Conservation (phyloP, 495 filamentous ascomycete genomes). For the Pseudomonodictys pantanalensis region DNA sequence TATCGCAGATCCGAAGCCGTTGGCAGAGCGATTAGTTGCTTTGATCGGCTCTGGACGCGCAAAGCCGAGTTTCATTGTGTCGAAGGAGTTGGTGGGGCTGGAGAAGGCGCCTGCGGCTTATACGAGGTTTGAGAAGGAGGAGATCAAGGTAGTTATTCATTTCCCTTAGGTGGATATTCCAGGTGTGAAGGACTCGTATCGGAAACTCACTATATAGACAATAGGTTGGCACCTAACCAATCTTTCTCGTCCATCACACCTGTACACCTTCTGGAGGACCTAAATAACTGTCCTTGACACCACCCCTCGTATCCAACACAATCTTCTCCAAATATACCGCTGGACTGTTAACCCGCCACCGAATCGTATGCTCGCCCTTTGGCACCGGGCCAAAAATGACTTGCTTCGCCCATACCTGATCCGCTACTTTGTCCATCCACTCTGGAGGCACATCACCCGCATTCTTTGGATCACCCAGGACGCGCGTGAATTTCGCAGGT, state of each 20-base stretch:
- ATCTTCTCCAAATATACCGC: conserved; percentile 21
- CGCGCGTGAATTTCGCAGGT: conserved; percentile 8
- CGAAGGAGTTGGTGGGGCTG: neutral
- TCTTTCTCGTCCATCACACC: neutral
- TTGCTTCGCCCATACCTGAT: conserved; percentile 24
- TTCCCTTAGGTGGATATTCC: conserved; percentile 1
- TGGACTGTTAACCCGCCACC: conserved; percentile 9
- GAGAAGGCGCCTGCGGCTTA: neutral
- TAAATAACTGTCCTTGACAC: conserved; percentile 24
- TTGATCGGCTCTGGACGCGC: neutral
- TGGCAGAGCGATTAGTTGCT: neutral
- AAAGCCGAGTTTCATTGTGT: conserved; percentile 3
- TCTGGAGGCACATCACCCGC: conserved; percentile 20
- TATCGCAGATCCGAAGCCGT: neutral
- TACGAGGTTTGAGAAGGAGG: neutral
- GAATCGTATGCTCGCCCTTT: conserved; percentile 14
- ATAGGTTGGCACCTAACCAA: too few relatives aligned
- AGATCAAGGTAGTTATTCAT: conserved; percentile 1
- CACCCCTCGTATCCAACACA: conserved; percentile 19
- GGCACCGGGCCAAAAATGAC: conserved; percentile 1
- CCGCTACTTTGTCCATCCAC: conserved; percentile 9
- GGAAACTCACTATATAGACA: neutral
- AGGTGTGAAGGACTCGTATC: too few relatives aligned
- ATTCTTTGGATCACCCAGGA: conserved; percentile 18
- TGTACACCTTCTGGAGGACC: conserved; percentile 22